Evolutionary conservation across 2,329 filamentous ascomycete species (phyloP).

Genomic region (Pyrenochaeta sp.): DNA sequence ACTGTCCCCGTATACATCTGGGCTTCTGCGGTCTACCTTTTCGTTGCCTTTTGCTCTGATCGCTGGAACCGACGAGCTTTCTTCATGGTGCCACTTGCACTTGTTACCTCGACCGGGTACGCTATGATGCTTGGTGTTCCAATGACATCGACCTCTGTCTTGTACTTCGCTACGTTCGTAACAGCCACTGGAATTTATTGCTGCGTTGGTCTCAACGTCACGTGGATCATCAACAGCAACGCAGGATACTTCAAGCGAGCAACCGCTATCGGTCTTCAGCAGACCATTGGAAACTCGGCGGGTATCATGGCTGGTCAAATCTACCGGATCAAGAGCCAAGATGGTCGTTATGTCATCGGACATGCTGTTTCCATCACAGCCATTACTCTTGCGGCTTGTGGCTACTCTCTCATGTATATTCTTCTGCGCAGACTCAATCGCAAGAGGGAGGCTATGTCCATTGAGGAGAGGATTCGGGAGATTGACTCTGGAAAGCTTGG

Average conservation of each 20-base stretch:
- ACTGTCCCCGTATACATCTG: conserved; percentile 37
- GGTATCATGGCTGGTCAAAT: conserved; percentile 59
- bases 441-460: conserved; percentile 53
- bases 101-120: conserved; percentile 57
- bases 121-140: conserved; percentile 50
- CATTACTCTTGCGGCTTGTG: conserved; percentile 18
- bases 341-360: conserved; percentile 19
- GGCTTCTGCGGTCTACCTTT: conserved; percentile 25
- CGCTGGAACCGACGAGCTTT: conserved; percentile 25
- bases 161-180: conserved; percentile 60
- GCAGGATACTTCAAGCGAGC: conserved; percentile 24
- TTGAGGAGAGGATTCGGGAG: conserved; percentile 54
- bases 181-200: conserved; percentile 61
- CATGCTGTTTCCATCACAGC: conserved; percentile 37
- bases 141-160: conserved; percentile 42
- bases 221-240: conserved; percentile 63
- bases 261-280: conserved; percentile 13
- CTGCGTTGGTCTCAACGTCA: conserved; percentile 61
- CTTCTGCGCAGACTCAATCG: conserved; percentile 60
- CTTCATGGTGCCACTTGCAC: conserved; percentile 24
- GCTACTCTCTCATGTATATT: conserved; percentile 36
- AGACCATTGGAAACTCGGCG: conserved; percentile 58
- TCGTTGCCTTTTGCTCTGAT: conserved; percentile 28
- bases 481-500: conserved; percentile 57
- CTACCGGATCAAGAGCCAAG: conserved; percentile 16